A percentile compares a stretch with the other conserved stretches of the same genome.
These are phyloP conservation scores for Xylariaceae sp. DNA, from an alignment of 2,329 filamentous ascomycete species.

Conservation along the genomic window DNA sequence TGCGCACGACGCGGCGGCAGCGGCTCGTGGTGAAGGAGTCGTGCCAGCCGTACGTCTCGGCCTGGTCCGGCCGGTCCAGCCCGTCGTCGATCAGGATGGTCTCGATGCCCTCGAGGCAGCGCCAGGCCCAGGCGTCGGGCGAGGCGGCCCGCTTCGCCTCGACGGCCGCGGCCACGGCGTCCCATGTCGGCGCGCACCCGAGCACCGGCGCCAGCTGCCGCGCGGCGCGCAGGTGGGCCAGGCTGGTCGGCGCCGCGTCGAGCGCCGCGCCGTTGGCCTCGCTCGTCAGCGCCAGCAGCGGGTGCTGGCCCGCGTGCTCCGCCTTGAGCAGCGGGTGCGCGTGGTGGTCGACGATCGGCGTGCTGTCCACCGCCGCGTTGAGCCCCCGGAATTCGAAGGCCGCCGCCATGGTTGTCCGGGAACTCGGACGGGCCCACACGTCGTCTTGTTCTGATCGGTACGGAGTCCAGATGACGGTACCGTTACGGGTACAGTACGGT, in stretches of 20 bases:
- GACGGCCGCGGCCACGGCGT: conserved; percentile 38
- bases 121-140: conserved; percentile 49
- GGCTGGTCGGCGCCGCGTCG: conserved; percentile 49
- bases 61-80: conserved; percentile 46
- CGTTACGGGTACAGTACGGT: no score
- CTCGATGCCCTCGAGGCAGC: conserved; percentile 66
- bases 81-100: conserved; percentile 74
- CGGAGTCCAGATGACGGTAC: no score
- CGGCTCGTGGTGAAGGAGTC: conserved; percentile 54
- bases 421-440: no score
- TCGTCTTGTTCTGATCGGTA: no score
- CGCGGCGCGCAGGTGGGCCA: conserved; percentile 64
- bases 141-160: conserved; percentile 33
- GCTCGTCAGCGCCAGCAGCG: conserved; percentile 55
- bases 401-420: background rate
- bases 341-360: conserved; percentile 67
- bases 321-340: conserved; percentile 60
- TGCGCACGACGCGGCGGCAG: conserved; percentile 68
- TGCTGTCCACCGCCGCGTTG: conserved; percentile 35
- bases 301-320: conserved; percentile 36
- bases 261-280: conserved; percentile 67
- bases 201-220: conserved; percentile 61
- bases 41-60: conserved; percentile 57
- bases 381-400: background rate
- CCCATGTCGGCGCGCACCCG: conserved; percentile 56